These are phyloP conservation scores for Phytophthora rubi DNA, from an alignment of 352 stramenopile species.

Conservation along the genomic window DNA sequence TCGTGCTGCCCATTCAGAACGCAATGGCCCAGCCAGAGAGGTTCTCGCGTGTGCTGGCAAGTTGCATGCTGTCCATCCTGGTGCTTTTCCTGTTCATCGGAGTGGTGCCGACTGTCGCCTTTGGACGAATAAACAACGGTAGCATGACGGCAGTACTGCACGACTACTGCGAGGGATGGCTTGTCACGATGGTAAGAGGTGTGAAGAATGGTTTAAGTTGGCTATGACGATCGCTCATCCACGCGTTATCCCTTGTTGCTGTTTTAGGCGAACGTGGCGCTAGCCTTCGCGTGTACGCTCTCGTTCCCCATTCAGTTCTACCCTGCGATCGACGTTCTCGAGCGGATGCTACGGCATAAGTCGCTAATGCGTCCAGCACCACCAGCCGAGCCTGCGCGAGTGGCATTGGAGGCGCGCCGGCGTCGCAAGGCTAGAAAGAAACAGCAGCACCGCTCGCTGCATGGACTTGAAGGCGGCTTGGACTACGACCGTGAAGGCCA, in stretches of 20 bases:
- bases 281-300: constrained; percentile 76
- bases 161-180: constrained; percentile 73
- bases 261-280: constrained; percentile 66
- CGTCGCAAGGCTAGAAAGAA: constrained; percentile 38
- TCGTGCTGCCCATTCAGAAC: constrained; percentile 83
- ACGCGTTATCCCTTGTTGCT: background rate
- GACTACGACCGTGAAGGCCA: constrained; percentile 19
- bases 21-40: constrained; percentile 66
- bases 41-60: constrained; percentile 61
- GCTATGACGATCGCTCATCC: constrained; percentile 1
- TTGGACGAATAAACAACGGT: constrained; percentile 72
- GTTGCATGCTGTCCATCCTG: constrained; percentile 73
- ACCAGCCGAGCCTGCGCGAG: constrained; percentile 32
- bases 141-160: constrained; percentile 84
- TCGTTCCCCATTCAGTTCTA: constrained; percentile 88
- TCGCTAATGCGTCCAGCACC: constrained; percentile 47
- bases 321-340: constrained; percentile 74
- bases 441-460: constrained; percentile 31
- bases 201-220: background rate
- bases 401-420: constrained; percentile 28
- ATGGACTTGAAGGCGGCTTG: constrained; percentile 21
- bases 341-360: constrained; percentile 61
- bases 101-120: constrained; percentile 71
- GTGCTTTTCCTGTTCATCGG: constrained; percentile 81
- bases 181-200: constrained; percentile 56